These are phyloP conservation scores for Macroventuria anomochaeta DNA, from an alignment of 2,329 filamentous ascomycete genomes.

Conservation along the genomic window DNA sequence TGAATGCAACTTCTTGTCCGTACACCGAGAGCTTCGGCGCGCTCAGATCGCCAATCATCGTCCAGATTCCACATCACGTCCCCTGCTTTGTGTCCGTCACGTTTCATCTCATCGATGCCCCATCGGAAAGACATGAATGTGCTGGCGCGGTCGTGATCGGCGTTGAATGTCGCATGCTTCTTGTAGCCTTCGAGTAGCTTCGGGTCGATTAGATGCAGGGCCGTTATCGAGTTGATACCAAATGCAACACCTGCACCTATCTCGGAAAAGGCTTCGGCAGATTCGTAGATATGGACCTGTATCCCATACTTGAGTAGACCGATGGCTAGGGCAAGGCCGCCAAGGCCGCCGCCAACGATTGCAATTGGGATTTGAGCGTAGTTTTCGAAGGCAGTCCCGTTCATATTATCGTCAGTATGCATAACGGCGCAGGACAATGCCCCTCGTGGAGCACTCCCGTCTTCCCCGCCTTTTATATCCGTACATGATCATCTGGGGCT, in stretches of 20 bases:
- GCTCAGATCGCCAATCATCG: conserved; percentile 45
- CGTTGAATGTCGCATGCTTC: conserved; percentile 49
- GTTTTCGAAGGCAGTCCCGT: conserved; percentile 1
- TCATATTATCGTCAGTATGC: not conserved
- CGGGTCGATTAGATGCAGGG: conserved; percentile 52
- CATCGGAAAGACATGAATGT: conserved; percentile 41
- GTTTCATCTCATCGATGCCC: conserved; percentile 5
- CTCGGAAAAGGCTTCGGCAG: conserved; percentile 25
- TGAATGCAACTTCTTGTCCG: conserved; percentile 31
- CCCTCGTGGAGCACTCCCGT: not conserved
- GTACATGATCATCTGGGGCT: conserved; percentile 4
- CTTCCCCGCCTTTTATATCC: conserved; percentile 7
- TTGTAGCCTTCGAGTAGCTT: conserved; percentile 49
- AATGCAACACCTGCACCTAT: conserved; percentile 38
- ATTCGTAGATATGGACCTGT: conserved; percentile 34
- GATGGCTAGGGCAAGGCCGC: conserved; percentile 32
- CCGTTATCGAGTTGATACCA: conserved; percentile 51
- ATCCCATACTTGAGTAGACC: conserved; percentile 26
- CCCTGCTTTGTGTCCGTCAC: conserved; percentile 2
- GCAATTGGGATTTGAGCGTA: conserved; percentile 1
- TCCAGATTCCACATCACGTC: conserved; percentile 50
- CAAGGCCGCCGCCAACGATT: conserved; percentile 31
- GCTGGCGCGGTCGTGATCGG: conserved; percentile 45
- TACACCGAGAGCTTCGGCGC: conserved; percentile 43
- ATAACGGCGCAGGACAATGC: not conserved